Evolutionary conservation across 768 basidiomycete genomes (phyloP), one percentile per base, ranked within the genome.

Genomic region (Boletellus emodensis): DNA sequence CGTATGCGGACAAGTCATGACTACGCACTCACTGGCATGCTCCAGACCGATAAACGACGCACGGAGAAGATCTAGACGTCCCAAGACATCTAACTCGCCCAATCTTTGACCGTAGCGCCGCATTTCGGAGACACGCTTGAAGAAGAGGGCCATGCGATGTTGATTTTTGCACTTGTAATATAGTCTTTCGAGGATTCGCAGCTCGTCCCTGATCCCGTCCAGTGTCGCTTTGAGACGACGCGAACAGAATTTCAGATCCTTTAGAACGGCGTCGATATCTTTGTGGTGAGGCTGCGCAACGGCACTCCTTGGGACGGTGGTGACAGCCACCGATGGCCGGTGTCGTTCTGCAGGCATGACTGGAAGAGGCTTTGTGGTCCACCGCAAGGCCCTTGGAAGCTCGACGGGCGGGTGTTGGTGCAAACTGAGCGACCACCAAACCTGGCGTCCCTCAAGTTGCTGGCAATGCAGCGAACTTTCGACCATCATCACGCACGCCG

Each of bases 101-200:
- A 65, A 15, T 17, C 63, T 60, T 39, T 17, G 57, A 44, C 60
- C 60, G 28, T 55, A 80, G 46, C 81, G 75, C 53, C 84, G 74
- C 17, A 84, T 72, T 60, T 90, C 90, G 10, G 63, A 59, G 14
- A 85, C 71, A 28, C 80, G 80, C 40, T 57, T 59, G 85, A 87
- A 90, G 64, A 88, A 89, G 11, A 89, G 53, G 26, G 66, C 56
- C 43, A 39, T 49, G 38, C 65, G 61, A 40, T 67, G 67, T 74
- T 92, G 89, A 56, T 90, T 91, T 61, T 85, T 88, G 55, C 81
- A 82, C 58, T 87, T 88, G 70, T 91, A 90, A 63, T 83, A 84
- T 2, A 90, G 62, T 52, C 84, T 74, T 57, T 84, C 80, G 33
- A 90, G 71, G 17, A 87, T 65, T 45, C 77, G 76, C 6, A 80